These are phyloP conservation scores for Pythium brachiatum DNA, from an alignment of 352 stramenopile species.

Conservation along the genomic window DNA sequence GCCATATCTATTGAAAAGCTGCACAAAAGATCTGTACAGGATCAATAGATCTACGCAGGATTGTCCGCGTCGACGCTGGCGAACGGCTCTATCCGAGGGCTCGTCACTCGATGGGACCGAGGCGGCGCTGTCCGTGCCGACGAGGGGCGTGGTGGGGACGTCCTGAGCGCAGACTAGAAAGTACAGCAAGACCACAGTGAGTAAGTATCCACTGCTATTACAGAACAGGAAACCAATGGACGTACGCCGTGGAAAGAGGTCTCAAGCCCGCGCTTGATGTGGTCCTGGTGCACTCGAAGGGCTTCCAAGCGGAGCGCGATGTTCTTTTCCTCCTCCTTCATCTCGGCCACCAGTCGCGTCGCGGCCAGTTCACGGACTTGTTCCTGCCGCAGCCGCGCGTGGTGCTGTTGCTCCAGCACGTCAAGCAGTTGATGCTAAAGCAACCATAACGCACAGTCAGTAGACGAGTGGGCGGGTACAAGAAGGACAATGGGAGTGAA, in stretches of 20 bases:
- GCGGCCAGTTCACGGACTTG: conserved; percentile 42
- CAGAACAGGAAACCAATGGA: not conserved
- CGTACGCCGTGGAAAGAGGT: conserved; percentile 13
- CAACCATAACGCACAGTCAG: not conserved
- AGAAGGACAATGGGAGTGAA: not conserved
- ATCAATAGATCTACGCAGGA: not conserved
- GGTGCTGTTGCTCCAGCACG: conserved; percentile 34
- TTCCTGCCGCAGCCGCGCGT: conserved; percentile 36
- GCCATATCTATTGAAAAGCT: conserved; percentile 8
- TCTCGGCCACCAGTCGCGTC: conserved; percentile 33
- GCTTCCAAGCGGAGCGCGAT: conserved; percentile 48
- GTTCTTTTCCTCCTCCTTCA: conserved; percentile 60
- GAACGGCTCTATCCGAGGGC: conserved; percentile 2
- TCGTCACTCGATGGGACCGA: not conserved
- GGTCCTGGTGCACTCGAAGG: conserved; percentile 51
- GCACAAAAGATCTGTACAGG: not conserved
- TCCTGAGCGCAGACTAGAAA: not conserved
- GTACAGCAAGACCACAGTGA: too few relatives aligned
- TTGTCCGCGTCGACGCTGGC: not conserved
- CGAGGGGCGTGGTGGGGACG: not conserved
- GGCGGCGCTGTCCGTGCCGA: not conserved
- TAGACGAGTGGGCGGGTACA: too few relatives aligned
- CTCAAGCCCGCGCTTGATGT: conserved; percentile 32
- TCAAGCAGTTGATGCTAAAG: conserved; percentile 41
- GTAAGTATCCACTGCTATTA: too few relatives aligned